A percentile compares a stretch with the other conserved stretches of the same genome.
Conservation (phyloP, 345 rosid genomes). For the Linum trigynum region DNA sequence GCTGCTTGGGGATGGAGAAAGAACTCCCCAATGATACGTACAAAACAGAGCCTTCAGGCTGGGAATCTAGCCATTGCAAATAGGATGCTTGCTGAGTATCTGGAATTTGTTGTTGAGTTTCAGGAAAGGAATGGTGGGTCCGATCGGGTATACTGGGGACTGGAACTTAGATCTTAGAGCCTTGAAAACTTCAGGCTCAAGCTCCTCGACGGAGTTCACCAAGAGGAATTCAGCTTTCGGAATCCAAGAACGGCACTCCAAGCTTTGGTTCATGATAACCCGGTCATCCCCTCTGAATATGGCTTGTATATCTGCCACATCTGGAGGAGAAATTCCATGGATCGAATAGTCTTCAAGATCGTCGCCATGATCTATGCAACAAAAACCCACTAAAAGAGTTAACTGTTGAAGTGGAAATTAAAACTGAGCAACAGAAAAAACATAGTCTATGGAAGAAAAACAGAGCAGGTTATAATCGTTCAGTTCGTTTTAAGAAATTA, state of each 20-base stretch:
- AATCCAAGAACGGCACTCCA: constrained; percentile 37
- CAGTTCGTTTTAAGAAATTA: no score
- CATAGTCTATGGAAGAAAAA: no score
- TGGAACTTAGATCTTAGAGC: constrained; percentile 13
- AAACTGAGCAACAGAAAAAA: no score
- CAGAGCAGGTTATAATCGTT: no score
- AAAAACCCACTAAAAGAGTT: no score
- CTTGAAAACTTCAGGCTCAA: constrained; percentile 35
- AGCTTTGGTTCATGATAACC: constrained; percentile 19
- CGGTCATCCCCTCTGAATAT: constrained; percentile 15
- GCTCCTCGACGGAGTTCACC: constrained; percentile 39
- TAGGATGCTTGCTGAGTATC: background rate
- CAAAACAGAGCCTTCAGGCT: constrained; percentile 29
- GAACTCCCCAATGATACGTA: constrained; percentile 39
- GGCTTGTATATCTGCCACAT: constrained; percentile 30
- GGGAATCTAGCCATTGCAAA: constrained; percentile 33
- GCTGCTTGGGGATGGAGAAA: constrained; percentile 23
- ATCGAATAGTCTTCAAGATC: background rate
- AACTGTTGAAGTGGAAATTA: no score
- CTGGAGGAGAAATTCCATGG: background rate
- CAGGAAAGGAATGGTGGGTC: constrained; percentile 33
- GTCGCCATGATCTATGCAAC: background rate
- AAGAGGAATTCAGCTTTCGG: constrained; percentile 41
- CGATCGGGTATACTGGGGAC: constrained; percentile 27
- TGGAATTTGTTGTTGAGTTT: background rate